These are phyloP conservation scores for Elsinoe necatrix DNA, from an alignment of 2,329 filamentous ascomycete genomes.

Conservation along the genomic window DNA sequence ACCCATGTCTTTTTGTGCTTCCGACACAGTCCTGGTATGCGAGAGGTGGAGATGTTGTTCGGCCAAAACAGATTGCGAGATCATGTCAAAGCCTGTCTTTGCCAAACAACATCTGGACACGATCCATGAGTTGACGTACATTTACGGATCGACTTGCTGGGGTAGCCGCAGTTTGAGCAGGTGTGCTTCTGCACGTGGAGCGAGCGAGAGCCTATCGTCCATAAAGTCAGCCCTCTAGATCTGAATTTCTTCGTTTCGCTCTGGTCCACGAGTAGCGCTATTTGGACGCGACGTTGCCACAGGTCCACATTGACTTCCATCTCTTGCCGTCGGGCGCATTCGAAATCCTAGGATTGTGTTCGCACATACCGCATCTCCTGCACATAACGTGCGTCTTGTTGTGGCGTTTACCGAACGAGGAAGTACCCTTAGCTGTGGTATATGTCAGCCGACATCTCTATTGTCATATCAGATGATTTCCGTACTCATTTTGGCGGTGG, in stretches of 20 bases:
- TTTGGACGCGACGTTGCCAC: neutral
- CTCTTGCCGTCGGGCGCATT: slow-evolving; percentile 15
- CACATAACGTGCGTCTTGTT: slow-evolving; percentile 98
- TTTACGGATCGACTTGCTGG: slow-evolving; percentile 93
- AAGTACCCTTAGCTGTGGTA: slow-evolving; percentile 59
- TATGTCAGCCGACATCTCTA: neutral
- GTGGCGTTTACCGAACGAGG: slow-evolving; percentile 72
- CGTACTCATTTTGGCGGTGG: slow-evolving; percentile 16
- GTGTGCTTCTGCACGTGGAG: slow-evolving; percentile 99
- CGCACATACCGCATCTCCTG: slow-evolving; percentile 87
- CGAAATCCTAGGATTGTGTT: slow-evolving; percentile 17
- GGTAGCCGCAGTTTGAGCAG: slow-evolving; percentile 93
- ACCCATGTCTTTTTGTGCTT: slow-evolving; percentile 16
- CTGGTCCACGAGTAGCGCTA: neutral
- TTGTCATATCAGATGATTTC: neutral
- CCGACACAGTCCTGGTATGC: neutral
- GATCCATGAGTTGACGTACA: slow-evolving; percentile 61
- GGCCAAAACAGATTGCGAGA: neutral
- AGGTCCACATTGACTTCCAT: neutral
- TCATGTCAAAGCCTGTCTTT: neutral
- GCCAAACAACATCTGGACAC: neutral
- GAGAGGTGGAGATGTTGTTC: neutral
- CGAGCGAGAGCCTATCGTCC: slow-evolving; percentile 70
- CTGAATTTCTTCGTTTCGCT: slow-evolving; percentile 6
- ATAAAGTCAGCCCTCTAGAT: slow-evolving; percentile 8